These are phyloP conservation scores for Herpotrichia juniperi DNA, from an alignment of 2,329 filamentous ascomycete genomes.

Conservation along the genomic window DNA sequence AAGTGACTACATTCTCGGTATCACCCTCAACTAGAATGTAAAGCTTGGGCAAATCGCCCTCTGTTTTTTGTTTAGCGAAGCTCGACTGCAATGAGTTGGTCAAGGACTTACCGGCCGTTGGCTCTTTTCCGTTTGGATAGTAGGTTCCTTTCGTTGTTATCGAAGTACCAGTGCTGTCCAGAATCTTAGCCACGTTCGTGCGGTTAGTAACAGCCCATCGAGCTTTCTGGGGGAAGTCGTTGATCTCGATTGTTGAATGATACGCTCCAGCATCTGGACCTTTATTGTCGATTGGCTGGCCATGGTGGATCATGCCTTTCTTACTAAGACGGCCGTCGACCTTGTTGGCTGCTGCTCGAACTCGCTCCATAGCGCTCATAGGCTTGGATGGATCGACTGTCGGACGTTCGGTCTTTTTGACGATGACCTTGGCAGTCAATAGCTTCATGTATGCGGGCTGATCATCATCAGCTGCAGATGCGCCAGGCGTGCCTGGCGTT, in stretches of 20 bases:
- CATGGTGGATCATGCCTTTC: constrained; percentile 85
- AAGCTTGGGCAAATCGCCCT: constrained; percentile 82
- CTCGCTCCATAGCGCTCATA: constrained; percentile 70
- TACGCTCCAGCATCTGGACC: constrained; percentile 95
- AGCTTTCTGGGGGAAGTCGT: constrained; percentile 98
- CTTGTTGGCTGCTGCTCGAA: constrained; percentile 85
- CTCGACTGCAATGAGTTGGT: neutral
- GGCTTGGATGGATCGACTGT: constrained; percentile 62
- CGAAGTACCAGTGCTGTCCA: constrained; percentile 91
- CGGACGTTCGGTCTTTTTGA: constrained; percentile 71
- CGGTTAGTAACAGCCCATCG: constrained; percentile 98
- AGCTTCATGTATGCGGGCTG: constrained; percentile 39
- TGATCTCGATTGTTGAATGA: constrained; percentile 97
- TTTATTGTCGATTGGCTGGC: constrained; percentile 97
- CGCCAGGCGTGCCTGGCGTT: constrained; percentile 43
- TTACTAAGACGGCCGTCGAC: constrained; percentile 91
- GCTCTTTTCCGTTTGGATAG: constrained; percentile 82
- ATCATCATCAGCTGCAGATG: constrained; percentile 25
- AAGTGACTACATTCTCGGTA: constrained; percentile 88
- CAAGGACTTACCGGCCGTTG: constrained; percentile 61
- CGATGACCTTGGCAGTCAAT: constrained; percentile 72
- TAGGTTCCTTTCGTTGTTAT: constrained; percentile 98
- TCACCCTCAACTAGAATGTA: constrained; percentile 98
- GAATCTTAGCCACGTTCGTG: constrained; percentile 97
- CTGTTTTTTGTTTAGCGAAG: constrained; percentile 17